A percentile compares a stretch with the other conserved stretches of the same genome.
These are phyloP conservation scores for Eucalyptus albens DNA, from an alignment of 345 rosid genomes.

Conservation along the genomic window DNA sequence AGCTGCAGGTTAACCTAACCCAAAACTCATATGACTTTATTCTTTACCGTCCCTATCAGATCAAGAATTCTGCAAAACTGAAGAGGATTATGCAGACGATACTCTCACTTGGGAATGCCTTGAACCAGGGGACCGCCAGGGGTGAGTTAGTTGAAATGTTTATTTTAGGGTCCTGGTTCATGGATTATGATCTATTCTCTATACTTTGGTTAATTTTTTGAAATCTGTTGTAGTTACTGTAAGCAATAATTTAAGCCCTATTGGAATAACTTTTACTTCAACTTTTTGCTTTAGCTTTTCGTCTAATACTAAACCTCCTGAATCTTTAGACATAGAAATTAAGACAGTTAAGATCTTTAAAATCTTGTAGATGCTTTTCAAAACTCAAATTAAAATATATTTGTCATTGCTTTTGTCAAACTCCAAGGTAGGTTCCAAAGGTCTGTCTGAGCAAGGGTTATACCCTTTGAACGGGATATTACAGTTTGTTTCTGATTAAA, in stretches of 20 bases:
- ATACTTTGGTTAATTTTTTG: neutral
- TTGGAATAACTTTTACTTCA: neutral
- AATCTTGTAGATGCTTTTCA: neutral
- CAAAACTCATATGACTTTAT: neutral
- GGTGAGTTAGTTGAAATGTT: conserved; percentile 50
- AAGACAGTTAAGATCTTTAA: neutral
- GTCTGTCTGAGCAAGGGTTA: neutral
- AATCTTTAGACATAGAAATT: neutral
- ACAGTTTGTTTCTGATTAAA: neutral
- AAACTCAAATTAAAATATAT: neutral
- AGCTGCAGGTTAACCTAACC: neutral
- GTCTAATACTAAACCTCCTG: neutral
- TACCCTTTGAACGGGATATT: neutral
- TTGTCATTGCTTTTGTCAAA: neutral
- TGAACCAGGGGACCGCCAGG: conserved; percentile 95
- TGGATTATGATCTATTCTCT: neutral
- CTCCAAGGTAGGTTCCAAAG: neutral
- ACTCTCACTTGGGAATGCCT: conserved; percentile 86
- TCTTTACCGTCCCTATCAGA: conserved; percentile 13
- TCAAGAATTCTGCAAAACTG: conserved; percentile 54
- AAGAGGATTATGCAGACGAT: conserved; percentile 94
- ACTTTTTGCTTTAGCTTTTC: neutral
- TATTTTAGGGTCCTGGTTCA: neutral
- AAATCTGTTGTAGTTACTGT: neutral
- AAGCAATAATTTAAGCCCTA: neutral